Evolutionary conservation across 2,329 filamentous ascomycete species (phyloP), one percentile per base, ranked within the genome.

Genomic region (Microascus cirrosus): DNA sequence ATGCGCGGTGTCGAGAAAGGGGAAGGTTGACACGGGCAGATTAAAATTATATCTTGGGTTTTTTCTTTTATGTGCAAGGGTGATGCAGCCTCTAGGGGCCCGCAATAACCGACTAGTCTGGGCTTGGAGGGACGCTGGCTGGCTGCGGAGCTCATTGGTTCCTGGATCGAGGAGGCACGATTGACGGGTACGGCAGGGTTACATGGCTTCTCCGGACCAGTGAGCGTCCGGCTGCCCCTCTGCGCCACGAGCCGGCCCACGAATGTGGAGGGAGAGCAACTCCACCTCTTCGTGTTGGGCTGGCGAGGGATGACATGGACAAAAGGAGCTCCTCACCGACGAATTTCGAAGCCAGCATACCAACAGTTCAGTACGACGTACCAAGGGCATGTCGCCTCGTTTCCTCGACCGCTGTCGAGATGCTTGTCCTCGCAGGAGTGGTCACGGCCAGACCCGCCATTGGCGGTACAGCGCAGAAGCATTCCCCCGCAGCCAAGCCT

Each of bases 11-110:
- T 22, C n/a, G 48, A 50, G 55, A 57, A 57, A 57, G 55, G 55
- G 55, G 55, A 57, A 57, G 7, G 39, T 57, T 42, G 55, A 57
- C 34, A 57, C 48, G 48, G 22, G 45, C 45, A 52, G 45, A 42
- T 52, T 57, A 52, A 52, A 57, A 57, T 57, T 57, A 57, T 57
- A 57, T 53, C 55, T 57, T 57, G 55, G 55, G 28, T 36, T 57
- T 57, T n/a, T 57, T 34, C 25, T 52, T 22, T 42, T 53, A 57
- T 20, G 55, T 39, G 34, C 55, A 57, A 42, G 55, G 55, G 55
- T 57, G 48, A 8, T 57, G 45, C 35, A 57, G 51, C 6, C n/a
- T 42, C 34, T 22, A 22, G 35, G 32, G 55, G 48, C 55, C 55
- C 55, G 55, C 55, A 53, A 53, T 42, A 36, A 32, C 45, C 55